phyloP scores from a whole-genome alignment of 1,284 basidiomycete genomes.

The Irpex lacteus region DNA sequence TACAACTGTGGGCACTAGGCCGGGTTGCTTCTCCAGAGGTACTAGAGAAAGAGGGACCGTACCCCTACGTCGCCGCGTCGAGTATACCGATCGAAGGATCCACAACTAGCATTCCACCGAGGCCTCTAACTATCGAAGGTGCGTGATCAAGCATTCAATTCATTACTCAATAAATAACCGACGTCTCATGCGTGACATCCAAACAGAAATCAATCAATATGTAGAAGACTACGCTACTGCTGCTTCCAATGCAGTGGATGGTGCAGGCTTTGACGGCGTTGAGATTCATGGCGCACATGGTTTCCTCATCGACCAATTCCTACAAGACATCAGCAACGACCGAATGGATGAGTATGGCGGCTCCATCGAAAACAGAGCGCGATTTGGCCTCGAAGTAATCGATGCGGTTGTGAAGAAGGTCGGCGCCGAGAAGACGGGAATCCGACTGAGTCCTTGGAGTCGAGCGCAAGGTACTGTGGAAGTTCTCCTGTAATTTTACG shows the following conservation, averaged over 20 bases:
- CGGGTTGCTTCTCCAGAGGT: slow-evolving; percentile 32
- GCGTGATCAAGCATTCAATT: too few species aligned
- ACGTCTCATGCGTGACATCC: background rate
- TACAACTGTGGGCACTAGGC: slow-evolving; percentile 48
- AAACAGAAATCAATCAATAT: slow-evolving; percentile 17
- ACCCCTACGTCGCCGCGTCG: slow-evolving; percentile 37
- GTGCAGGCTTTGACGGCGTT: background rate
- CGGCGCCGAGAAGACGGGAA: too few species aligned
- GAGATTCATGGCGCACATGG: slow-evolving; percentile 25
- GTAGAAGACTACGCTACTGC: slow-evolving; percentile 20
- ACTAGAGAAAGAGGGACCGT: slow-evolving; percentile 26
- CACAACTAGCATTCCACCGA: slow-evolving; percentile 14
- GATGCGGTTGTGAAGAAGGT: too few species aligned
- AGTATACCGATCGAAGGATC: slow-evolving; percentile 37
- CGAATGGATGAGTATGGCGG: slow-evolving; percentile 60
- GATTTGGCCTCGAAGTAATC: too few species aligned
- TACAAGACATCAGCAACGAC: slow-evolving; percentile 38
- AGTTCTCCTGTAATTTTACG: too few species aligned
- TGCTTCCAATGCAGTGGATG: slow-evolving; percentile 24
- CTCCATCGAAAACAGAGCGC: slow-evolving; percentile 45
- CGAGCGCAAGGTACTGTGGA: slow-evolving; percentile 46
- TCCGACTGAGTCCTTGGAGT: slow-evolving; percentile 36
- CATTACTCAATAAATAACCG: background rate
- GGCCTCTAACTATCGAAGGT: too few species aligned
- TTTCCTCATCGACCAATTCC: slow-evolving; percentile 37